Evolutionary conservation across 1,139 yeast species (phyloP).

Genomic region (Suhomyces coccinellae): DNA sequence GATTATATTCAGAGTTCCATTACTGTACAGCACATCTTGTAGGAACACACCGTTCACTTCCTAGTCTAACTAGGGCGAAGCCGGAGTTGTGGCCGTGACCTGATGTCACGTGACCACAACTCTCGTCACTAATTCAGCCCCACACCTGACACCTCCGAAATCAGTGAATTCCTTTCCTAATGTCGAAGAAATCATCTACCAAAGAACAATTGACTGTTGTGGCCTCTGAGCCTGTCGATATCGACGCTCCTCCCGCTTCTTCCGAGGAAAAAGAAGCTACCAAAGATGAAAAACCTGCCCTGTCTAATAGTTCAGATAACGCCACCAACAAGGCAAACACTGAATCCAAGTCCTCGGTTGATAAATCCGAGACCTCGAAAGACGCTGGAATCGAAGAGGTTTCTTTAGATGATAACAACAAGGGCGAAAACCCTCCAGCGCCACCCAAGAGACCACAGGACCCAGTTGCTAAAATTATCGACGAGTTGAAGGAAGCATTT

Average conservation of each 20-base stretch:
- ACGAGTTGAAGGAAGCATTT: constrained; percentile 74
- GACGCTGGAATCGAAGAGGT: constrained; percentile 15
- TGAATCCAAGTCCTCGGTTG: not conserved
- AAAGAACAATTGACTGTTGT: constrained; percentile 29
- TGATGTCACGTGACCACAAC: constrained; percentile 1
- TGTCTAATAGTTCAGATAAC: not conserved
- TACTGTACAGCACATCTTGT: too few relatives aligned
- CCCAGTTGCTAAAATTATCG: constrained; percentile 53
- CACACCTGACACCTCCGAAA: not conserved
- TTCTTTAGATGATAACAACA: constrained; percentile 14
- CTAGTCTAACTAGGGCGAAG: too few relatives aligned
- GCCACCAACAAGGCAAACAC: not conserved
- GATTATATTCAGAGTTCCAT: too few relatives aligned
- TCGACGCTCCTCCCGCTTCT: constrained; percentile 7
- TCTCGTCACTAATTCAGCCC: not conserved
- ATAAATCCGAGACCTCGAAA: not conserved
- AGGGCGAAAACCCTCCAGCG: constrained; percentile 45
- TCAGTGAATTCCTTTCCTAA: not conserved
- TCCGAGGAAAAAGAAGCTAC: constrained; percentile 3
- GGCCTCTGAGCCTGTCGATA: constrained; percentile 37
- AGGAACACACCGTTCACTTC: too few relatives aligned
- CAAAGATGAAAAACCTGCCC: not conserved
- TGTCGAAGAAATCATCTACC: constrained; percentile 12
- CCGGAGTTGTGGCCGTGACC: too few relatives aligned
- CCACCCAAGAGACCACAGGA: constrained; percentile 70